Conservation (phyloP, 2,329 filamentous ascomycete species). For the Stemphylium lycopersici region DNA sequence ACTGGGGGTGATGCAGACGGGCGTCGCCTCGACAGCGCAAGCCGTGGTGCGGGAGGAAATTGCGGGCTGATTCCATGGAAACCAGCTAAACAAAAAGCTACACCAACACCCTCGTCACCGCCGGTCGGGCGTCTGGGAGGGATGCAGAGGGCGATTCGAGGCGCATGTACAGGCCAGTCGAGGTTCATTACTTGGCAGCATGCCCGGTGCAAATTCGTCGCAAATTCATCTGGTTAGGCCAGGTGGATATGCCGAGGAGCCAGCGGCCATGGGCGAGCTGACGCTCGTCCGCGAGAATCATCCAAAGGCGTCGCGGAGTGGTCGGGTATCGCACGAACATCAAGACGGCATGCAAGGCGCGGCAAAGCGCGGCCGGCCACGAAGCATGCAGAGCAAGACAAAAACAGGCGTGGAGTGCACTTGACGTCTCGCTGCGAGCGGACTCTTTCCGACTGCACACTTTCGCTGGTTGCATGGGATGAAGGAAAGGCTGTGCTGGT, state of each 20-base stretch:
- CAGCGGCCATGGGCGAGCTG: conserved; percentile 6
- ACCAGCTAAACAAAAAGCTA: neutral
- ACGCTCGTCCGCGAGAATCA: neutral
- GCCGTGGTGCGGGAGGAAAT: neutral
- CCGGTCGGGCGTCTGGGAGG: neutral
- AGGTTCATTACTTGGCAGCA: neutral
- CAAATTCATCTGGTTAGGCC: neutral
- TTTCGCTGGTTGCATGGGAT: conserved; percentile 1
- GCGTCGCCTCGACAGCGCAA: neutral
- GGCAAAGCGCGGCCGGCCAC: neutral
- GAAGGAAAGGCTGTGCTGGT: conserved; percentile 8
- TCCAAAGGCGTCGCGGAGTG: conserved; percentile 3
- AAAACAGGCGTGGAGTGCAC: neutral
- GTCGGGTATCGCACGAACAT: conserved; percentile 1
- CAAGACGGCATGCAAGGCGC: neutral
- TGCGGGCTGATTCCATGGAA: conserved; percentile 5
- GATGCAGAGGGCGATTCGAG: neutral
- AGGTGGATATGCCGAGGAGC: conserved; percentile 3
- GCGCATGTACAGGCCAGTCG: neutral
- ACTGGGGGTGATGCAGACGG: neutral
- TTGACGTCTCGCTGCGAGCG: too few species aligned
- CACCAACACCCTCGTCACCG: neutral
- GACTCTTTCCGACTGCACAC: neutral
- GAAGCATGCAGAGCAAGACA: neutral
- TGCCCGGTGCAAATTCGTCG: neutral